phyloP scores from a whole-genome alignment of 2,329 filamentous ascomycete genomes.

The Diaporthe australafricana region DNA sequence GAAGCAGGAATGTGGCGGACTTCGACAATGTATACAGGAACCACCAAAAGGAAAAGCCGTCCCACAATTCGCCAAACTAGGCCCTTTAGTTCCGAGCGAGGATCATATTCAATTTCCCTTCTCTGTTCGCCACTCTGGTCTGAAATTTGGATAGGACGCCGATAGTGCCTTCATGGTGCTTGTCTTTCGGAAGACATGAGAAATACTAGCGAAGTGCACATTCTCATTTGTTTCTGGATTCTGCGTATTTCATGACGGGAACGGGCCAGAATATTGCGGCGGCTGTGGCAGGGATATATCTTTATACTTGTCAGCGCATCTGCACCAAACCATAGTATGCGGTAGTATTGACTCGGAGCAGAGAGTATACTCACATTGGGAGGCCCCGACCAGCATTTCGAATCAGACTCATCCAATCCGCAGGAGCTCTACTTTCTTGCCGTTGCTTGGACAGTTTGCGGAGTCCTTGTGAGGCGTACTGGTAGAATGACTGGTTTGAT shows the following conservation, averaged over 20 bases:
- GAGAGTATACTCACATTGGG: not conserved
- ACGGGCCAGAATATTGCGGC: slow-evolving; percentile 25
- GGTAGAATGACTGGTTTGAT: slow-evolving; percentile 15
- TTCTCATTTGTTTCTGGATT: slow-evolving; percentile 17
- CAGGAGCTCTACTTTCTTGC: not conserved
- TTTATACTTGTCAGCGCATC: not conserved
- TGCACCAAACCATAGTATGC: not conserved
- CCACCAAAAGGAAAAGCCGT: not conserved
- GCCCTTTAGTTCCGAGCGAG: too few species aligned
- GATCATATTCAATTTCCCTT: not conserved
- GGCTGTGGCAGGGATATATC: slow-evolving; percentile 19
- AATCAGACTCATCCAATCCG: slow-evolving; percentile 20
- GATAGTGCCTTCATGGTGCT: too few species aligned
- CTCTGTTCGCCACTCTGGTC: too few species aligned
- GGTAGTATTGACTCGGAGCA: too few species aligned
- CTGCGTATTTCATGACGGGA: slow-evolving; percentile 19
- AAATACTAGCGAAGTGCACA: not conserved
- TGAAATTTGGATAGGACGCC: not conserved
- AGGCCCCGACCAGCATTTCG: slow-evolving; percentile 4
- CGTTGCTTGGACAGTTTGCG: slow-evolving; percentile 20
- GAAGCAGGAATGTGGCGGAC: not conserved
- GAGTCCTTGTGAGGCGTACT: slow-evolving; percentile 21
- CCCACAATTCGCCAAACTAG: not conserved
- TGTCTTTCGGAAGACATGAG: not conserved
- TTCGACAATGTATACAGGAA: not conserved